Evolutionary conservation across 1,284 basidiomycete genomes (phyloP), one percentile per base, ranked within the genome.

Genomic region (Acaromyces ingoldii): DNA sequence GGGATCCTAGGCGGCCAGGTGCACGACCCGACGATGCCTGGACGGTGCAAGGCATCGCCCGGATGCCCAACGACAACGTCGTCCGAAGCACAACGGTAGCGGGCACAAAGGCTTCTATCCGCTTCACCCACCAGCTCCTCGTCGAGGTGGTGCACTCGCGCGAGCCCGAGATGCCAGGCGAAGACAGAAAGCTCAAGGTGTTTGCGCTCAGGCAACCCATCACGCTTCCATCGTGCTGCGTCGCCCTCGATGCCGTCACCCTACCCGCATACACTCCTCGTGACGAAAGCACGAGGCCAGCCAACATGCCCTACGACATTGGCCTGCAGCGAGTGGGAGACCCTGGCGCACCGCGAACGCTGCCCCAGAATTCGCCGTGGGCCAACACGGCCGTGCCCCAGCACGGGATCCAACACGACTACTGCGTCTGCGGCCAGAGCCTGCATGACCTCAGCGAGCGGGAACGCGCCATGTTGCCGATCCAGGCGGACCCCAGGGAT

Each of bases 401-500:
- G n/a, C 40, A 36, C 17, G 71, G 69, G 4, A 53, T 61, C 25
- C 53, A 45, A 6, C 72, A 75, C 48, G 58, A 72, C 24, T 65
- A 67, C 53, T 75, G 72, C 43, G 72, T 75, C n/a, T 75, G 72
- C 53, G 72, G 72, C 15, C 66, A 68, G 62, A 66, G 62, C 25
- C 39, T 74, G 9, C 65, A 67, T 21, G 72, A 75, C 40, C 56
- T 75, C 2, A 42, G 39, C 21, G 64, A 59, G 9, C 60, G 67
- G 21, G 71, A 75, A 38, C 56, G 63, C 10, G 64, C 62, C 3
- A 41, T 75, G 52, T 67, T 74, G 22, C 71, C 72, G 17, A 57
- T 49, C 2, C 40, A 51, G 11, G 63, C 67, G 15, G 39, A 63
- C 5, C 55, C 62, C n/a, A n/a, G n/a, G n/a, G 57, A 64, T 9